Conservation (phyloP, 306 rosid genomes). For the Elaeagnus macrophylla region DNA sequence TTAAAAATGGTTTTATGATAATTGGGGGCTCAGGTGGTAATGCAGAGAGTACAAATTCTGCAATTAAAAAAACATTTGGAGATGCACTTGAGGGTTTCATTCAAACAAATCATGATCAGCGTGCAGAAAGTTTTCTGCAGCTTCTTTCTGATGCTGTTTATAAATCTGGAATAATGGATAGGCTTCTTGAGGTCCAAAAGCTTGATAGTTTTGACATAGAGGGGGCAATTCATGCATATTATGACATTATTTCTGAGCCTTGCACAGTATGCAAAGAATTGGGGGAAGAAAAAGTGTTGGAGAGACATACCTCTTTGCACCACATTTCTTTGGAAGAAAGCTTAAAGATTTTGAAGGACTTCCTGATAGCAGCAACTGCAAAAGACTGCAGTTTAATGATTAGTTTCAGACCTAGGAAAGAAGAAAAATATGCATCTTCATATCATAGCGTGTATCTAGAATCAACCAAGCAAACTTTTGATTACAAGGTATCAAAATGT, state of each 20-base stretch:
- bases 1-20: conserved; percentile 71
- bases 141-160: conserved; percentile 61
- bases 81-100: conserved; percentile 61
- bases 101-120: conserved; percentile 43
- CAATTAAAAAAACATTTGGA: conserved; percentile 61
- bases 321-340: conserved; percentile 67
- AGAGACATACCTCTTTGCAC: conserved; percentile 54
- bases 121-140: conserved; percentile 49
- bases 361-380: conserved; percentile 71
- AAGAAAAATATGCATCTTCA: conserved; percentile 33
- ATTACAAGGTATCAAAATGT: conserved; percentile 55
- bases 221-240: conserved; percentile 88
- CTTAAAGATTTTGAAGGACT: conserved; percentile 67
- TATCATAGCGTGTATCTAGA: conserved; percentile 38
- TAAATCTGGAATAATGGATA: conserved; percentile 54
- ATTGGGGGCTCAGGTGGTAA: conserved; percentile 79
- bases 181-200: conserved; percentile 72
- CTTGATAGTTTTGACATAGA: conserved; percentile 82
- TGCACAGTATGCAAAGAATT: conserved; percentile 59
- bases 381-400: conserved; percentile 93
- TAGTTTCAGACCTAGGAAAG: conserved; percentile 57
- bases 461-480: conserved; percentile 61
- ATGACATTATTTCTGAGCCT: conserved; percentile 53
- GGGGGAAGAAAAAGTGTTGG: conserved; percentile 33
- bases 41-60: conserved; percentile 46